A percentile compares a stretch with the other conserved stretches of the same genome.
These are phyloP conservation scores for Penicillium paneum DNA, from an alignment of 2,329 filamentous ascomycete species.

Conservation along the genomic window DNA sequence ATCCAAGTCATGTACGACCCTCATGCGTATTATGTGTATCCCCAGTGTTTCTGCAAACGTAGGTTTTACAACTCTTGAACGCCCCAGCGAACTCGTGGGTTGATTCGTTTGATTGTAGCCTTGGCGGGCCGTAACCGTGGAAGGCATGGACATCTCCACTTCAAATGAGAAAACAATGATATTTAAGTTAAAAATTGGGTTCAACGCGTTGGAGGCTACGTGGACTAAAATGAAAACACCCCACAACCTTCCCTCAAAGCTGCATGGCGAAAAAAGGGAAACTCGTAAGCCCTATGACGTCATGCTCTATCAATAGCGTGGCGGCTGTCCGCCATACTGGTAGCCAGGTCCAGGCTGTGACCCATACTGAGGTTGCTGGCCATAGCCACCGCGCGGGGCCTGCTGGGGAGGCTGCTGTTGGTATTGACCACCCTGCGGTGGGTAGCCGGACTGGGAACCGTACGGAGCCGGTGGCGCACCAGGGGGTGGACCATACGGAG, in stretches of 20 bases:
- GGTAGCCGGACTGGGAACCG: constrained; percentile 13
- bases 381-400: constrained; percentile 17
- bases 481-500: constrained; percentile 21
- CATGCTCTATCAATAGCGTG: constrained; percentile 24
- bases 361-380: constrained; percentile 24
- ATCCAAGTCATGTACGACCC: background rate
- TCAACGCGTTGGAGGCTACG: background rate
- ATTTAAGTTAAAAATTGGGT: background rate
- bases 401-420: background rate
- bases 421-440: constrained; percentile 2
- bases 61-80: background rate
- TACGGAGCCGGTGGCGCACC: constrained; percentile 11
- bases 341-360: constrained; percentile 19
- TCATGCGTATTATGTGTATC: background rate
- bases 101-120: background rate
- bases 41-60: background rate
- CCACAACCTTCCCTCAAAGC: background rate
- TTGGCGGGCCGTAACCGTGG: background rate
- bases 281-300: constrained; percentile 10
- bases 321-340: constrained; percentile 13
- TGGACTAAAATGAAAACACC: background rate
- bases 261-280: background rate
- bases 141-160: background rate
- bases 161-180: background rate
- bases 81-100: background rate